These are phyloP conservation scores for Phytophthora tubulina DNA, from an alignment of 352 stramenopile genomes.

Conservation along the genomic window DNA sequence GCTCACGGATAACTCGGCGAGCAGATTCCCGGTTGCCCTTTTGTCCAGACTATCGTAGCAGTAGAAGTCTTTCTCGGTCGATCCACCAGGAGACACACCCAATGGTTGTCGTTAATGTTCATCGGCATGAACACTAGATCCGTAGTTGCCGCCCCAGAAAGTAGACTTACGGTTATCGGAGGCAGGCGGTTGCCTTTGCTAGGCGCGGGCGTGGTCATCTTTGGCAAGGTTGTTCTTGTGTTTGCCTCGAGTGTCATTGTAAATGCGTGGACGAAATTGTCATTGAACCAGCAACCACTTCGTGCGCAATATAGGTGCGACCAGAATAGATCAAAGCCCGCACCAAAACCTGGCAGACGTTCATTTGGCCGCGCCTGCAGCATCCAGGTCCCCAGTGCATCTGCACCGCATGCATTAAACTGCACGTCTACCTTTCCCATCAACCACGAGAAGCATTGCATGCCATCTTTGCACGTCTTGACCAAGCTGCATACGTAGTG, in stretches of 20 bases:
- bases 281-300: not conserved
- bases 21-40: not conserved
- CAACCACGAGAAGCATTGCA: slow-evolving; percentile 5
- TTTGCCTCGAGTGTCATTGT: not conserved
- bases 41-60: slow-evolving; percentile 18
- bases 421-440: slow-evolving; percentile 1
- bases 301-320: slow-evolving; percentile 1
- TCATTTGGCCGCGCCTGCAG: not conserved
- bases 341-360: not conserved
- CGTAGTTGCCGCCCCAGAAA: not conserved
- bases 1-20: not conserved
- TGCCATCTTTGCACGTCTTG: not conserved
- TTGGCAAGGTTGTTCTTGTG: not conserved
- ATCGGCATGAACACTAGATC: slow-evolving; percentile 12
- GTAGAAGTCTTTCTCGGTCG: not conserved
- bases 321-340: slow-evolving; percentile 3
- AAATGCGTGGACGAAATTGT: slow-evolving; percentile 15
- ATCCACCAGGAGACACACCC: slow-evolving; percentile 9
- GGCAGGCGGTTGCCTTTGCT: slow-evolving; percentile 5
- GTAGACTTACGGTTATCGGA: not conserved
- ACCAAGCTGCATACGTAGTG: slow-evolving; percentile 6
- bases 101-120: slow-evolving; percentile 9
- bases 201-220: not conserved
- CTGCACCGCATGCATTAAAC: not conserved
- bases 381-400: not conserved